Conservation (phyloP, 2,329 filamentous ascomycete species). For the Fusarium tanahbumbuense region DNA sequence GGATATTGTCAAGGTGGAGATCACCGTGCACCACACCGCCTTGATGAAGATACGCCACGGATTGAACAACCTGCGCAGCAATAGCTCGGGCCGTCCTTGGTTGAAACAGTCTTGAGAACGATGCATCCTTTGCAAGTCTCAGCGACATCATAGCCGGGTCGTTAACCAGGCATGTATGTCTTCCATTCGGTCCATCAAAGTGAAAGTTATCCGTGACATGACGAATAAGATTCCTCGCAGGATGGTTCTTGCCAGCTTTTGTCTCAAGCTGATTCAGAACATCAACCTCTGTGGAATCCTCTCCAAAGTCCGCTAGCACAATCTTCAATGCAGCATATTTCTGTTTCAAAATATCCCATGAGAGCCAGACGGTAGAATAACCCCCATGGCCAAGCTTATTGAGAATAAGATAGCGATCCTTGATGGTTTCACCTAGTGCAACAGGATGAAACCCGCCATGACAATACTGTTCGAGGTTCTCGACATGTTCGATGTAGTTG, state of each 20-base stretch:
- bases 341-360: constrained; percentile 39
- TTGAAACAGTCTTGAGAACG: constrained; percentile 34
- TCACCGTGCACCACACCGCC: constrained; percentile 41
- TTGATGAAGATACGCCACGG: constrained; percentile 36
- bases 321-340: constrained; percentile 41
- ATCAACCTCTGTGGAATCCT: constrained; percentile 36
- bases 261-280: constrained; percentile 32
- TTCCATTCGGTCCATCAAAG: constrained; percentile 39
- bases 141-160: constrained; percentile 43
- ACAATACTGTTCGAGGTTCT: constrained; percentile 40
- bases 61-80: constrained; percentile 37
- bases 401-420: constrained; percentile 40
- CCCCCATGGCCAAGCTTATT: constrained; percentile 43
- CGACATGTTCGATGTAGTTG: constrained; percentile 40
- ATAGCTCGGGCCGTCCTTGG: constrained; percentile 37
- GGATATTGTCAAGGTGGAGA: constrained; percentile 39
- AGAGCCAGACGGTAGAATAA: constrained; percentile 45
- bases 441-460: constrained; percentile 39
- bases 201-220: constrained; percentile 38
- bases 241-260: constrained; percentile 25
- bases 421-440: constrained; percentile 38
- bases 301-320: constrained; percentile 39
- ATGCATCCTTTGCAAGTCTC: constrained; percentile 35
- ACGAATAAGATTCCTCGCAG: constrained; percentile 33
- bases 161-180: constrained; percentile 40